Percentiles rank a stretch among this genome's conserved stretches.
phyloP scores from a whole-genome alignment of 192 early-diverging fungal genomes.

The Entomortierella lignicola region DNA sequence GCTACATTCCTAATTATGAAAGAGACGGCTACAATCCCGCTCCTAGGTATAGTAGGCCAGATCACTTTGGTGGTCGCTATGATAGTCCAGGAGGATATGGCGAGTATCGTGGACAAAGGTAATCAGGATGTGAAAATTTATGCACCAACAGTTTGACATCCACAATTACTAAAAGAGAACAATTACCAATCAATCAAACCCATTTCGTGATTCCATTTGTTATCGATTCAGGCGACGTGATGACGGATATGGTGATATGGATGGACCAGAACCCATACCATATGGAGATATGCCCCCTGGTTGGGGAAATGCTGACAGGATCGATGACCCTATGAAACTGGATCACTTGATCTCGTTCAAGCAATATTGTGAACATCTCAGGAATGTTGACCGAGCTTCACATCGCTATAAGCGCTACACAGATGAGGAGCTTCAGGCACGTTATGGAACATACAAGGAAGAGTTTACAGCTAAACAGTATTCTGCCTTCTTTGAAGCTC shows the following conservation, averaged over 20 bases:
- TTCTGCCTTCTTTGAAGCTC: conserved; percentile 77
- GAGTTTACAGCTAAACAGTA: conserved; percentile 75
- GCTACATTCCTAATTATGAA: conserved; percentile 89
- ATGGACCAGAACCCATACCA: conserved; percentile 42
- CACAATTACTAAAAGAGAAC: too few species aligned
- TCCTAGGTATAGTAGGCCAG: conserved; percentile 60
- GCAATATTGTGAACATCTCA: conserved; percentile 78
- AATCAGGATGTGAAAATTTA: too few species aligned
- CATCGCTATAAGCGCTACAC: conserved; percentile 69
- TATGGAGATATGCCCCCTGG: conserved; percentile 54
- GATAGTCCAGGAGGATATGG: conserved; percentile 58
- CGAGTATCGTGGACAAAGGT: conserved; percentile 53
- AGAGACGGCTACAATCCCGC: conserved; percentile 79
- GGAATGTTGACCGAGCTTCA: conserved; percentile 57
- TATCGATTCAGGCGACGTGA: conserved; percentile 49
- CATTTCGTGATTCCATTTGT: too few species aligned
- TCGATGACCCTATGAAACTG: conserved; percentile 79
- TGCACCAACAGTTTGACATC: too few species aligned
- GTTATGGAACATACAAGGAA: conserved; percentile 88
- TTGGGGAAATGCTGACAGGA: conserved; percentile 43
- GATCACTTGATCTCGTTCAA: conserved; percentile 83
- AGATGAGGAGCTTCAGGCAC: conserved; percentile 82
- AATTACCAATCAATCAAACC: too few species aligned
- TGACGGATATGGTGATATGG: conserved; percentile 56
- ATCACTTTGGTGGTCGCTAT: conserved; percentile 40